Percentiles rank a stretch among this genome's conserved stretches.
Conservation (phyloP, 352 stramenopile species). For the Globisporangium alternatum region DNA sequence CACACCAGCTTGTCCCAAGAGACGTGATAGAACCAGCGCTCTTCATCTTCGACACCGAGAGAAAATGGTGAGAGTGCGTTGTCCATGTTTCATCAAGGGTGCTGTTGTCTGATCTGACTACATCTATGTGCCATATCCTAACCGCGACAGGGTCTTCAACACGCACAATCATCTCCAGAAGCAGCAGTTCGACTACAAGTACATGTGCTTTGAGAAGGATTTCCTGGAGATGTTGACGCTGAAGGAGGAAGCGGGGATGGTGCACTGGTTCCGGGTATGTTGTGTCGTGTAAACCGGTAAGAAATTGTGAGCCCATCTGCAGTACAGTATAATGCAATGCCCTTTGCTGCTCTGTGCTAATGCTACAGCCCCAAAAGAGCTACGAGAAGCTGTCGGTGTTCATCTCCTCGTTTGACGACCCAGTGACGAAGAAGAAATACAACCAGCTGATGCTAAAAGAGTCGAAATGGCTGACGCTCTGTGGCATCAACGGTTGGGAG, state of each 20-base stretch:
- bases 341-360: slow-evolving; percentile 5
- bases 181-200: slow-evolving; percentile 63
- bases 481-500: slow-evolving; percentile 67
- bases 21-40: slow-evolving; percentile 63
- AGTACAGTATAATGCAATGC: neutral
- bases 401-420: slow-evolving; percentile 47
- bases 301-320: no score
- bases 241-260: slow-evolving; percentile 65
- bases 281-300: no score
- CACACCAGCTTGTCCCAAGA: slow-evolving; percentile 55
- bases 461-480: slow-evolving; percentile 61
- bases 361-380: slow-evolving; percentile 47
- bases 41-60: slow-evolving; percentile 64
- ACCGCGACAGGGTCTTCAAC: slow-evolving; percentile 51
- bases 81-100: neutral
- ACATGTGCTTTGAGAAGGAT: slow-evolving; percentile 73
- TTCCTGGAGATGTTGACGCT: slow-evolving; percentile 75
- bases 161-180: slow-evolving; percentile 71
- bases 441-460: slow-evolving; percentile 59
- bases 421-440: slow-evolving; percentile 39
- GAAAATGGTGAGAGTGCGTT: slow-evolving; percentile 45
- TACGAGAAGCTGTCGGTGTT: slow-evolving; percentile 68
- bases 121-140: neutral
- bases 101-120: neutral
- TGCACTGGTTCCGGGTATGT: slow-evolving; percentile 76